Evolutionary conservation across 805 yeast genomes (phyloP).

Genomic region (Kuraishia molischiana): DNA sequence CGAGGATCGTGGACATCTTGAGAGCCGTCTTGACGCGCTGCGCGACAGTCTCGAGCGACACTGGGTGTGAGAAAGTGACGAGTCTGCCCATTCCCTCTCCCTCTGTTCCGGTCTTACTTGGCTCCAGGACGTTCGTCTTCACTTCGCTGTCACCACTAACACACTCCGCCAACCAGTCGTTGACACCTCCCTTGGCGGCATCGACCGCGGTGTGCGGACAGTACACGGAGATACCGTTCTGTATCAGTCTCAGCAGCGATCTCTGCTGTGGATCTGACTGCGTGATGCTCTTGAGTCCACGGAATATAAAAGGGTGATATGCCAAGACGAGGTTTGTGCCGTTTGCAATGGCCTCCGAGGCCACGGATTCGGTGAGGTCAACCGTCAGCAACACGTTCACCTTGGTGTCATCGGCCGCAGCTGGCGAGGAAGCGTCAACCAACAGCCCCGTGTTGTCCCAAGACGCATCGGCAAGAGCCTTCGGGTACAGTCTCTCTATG

Average conservation of each 20-base stretch:
- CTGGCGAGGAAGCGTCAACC: slow-evolving; percentile 48
- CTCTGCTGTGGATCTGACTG: slow-evolving; percentile 67
- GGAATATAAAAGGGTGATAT: slow-evolving; percentile 90
- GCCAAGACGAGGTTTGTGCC: slow-evolving; percentile 60
- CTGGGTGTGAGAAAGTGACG: slow-evolving; percentile 35
- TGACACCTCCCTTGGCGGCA: slow-evolving; percentile 87
- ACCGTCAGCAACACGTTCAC: slow-evolving; percentile 54
- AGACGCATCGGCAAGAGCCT: slow-evolving; percentile 66
- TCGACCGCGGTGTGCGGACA: slow-evolving; percentile 96
- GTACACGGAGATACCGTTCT: slow-evolving; percentile 78
- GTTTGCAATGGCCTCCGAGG: slow-evolving; percentile 66
- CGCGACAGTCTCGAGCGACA: slow-evolving; percentile 35
- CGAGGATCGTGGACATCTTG: slow-evolving; percentile 48
- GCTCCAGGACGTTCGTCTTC: slow-evolving; percentile 27
- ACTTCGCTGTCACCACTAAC: slow-evolving; percentile 6
- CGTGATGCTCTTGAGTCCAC: slow-evolving; percentile 70
- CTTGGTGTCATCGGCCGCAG: slow-evolving; percentile 4
- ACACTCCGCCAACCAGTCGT: slow-evolving; percentile 79
- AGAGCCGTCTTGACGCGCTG: slow-evolving; percentile 42
- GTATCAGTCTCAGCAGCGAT: slow-evolving; percentile 63
- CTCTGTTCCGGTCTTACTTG: slow-evolving; percentile 24
- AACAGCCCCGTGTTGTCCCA: slow-evolving; percentile 97
- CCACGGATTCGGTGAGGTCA: slow-evolving; percentile 78
- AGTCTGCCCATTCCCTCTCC: slow-evolving; percentile 81
- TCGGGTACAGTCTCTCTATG: slow-evolving; percentile 74